phyloP scores from a whole-genome alignment of 139 green algal genomes.

The Tetratostichococcus sp. region DNA sequence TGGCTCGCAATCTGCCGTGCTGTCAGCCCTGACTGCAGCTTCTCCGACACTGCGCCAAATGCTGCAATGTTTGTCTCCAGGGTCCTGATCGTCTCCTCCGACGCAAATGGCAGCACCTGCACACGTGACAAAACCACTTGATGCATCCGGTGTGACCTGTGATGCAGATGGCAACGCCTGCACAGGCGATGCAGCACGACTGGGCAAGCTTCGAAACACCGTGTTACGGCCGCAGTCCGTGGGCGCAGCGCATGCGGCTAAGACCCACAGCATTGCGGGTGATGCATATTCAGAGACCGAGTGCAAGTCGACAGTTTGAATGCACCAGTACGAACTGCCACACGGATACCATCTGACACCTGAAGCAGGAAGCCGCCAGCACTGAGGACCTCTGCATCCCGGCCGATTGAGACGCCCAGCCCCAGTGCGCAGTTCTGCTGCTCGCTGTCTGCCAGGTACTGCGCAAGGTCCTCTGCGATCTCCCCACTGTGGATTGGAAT shows the following conservation, averaged over 20 bases:
- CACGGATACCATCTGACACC: constrained; percentile 36
- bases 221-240: no score
- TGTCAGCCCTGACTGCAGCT: constrained; percentile 58
- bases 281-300: no score
- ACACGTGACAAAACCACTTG: constrained; percentile 10
- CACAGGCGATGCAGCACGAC: no score
- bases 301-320: no score
- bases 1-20: constrained; percentile 53
- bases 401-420: constrained; percentile 74
- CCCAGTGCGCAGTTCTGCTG: constrained; percentile 81
- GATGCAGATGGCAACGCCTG: no score
- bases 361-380: constrained; percentile 86
- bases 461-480: constrained; percentile 85
- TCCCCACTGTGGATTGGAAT: constrained; percentile 63
- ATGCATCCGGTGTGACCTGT: no score
- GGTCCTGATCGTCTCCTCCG: constrained; percentile 74
- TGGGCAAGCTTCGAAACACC: no score
- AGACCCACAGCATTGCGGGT: no score
- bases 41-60: constrained; percentile 52
- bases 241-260: no score
- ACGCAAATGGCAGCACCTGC: constrained; percentile 82
- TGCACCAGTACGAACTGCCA: no score
- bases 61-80: constrained; percentile 72
- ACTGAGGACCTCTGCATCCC: constrained; percentile 49
- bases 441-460: constrained; percentile 75